Percentiles rank a stretch among this genome's conserved stretches.
These are phyloP conservation scores for Fusarium caatingaense DNA, from an alignment of 2,329 filamentous ascomycete species.

Conservation along the genomic window DNA sequence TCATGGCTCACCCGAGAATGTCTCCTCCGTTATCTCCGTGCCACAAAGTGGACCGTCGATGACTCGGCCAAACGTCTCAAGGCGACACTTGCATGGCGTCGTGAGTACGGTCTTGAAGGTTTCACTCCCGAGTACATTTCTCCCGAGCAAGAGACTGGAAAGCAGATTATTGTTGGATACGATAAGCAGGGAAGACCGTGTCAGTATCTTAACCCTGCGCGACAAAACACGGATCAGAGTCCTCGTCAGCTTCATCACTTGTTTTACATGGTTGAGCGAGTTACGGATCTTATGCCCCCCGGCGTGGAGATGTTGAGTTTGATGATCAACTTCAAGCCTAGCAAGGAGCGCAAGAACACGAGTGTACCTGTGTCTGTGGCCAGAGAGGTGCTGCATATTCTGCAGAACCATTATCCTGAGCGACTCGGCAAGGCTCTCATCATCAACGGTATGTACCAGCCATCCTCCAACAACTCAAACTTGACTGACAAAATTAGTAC, in stretches of 20 bases:
- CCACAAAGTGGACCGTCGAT: conserved; percentile 86
- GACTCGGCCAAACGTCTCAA: conserved; percentile 84
- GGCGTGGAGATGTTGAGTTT: conserved; percentile 88
- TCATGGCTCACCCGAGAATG: conserved; percentile 95
- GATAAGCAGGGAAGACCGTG: conserved; percentile 89
- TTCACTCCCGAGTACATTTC: conserved; percentile 89
- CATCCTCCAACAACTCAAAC: too few relatives aligned
- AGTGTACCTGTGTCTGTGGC: conserved; percentile 79
- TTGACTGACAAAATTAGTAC: conserved; percentile 65
- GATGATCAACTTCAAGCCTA: conserved; percentile 90
- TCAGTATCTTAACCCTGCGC: conserved; percentile 87
- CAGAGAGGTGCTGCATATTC: conserved; percentile 85
- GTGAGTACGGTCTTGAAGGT: conserved; percentile 86
- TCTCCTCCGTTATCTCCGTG: conserved; percentile 90
- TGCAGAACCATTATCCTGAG: conserved; percentile 97
- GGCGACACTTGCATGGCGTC: conserved; percentile 85
- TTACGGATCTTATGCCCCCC: conserved; percentile 86
- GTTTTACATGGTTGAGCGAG: conserved; percentile 94
- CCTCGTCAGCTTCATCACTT: conserved; percentile 92
- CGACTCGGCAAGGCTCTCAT: conserved; percentile 88
- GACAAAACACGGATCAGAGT: conserved; percentile 90
- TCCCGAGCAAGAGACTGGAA: conserved; percentile 95
- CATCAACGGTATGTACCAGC: conserved; percentile 73
- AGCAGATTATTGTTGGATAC: conserved; percentile 89
- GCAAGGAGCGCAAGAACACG: conserved; percentile 78